These are phyloP conservation scores for Monascus ruber DNA, from an alignment of 2,329 filamentous ascomycete genomes.

Conservation along the genomic window DNA sequence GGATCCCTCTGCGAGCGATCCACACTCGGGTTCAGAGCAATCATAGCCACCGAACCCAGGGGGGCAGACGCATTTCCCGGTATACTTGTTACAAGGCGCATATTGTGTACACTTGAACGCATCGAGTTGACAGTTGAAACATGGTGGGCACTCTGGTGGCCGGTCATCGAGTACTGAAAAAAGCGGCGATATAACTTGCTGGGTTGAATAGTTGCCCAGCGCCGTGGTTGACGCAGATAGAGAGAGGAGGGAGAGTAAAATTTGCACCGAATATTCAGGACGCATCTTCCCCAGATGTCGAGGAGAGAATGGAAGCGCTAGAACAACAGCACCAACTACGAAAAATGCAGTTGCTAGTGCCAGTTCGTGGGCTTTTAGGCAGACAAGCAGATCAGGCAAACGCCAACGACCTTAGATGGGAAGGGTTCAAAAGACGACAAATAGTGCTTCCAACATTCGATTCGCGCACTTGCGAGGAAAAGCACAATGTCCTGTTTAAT, in stretches of 20 bases:
- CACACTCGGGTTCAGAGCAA: constrained; percentile 84
- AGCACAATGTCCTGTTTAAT: too few relatives aligned
- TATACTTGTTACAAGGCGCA: constrained; percentile 75
- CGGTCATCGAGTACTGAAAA: constrained; percentile 62
- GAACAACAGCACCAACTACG: too few relatives aligned
- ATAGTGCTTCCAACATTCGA: too few relatives aligned
- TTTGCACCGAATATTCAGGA: background rate
- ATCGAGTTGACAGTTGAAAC: constrained; percentile 96
- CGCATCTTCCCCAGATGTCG: too few relatives aligned
- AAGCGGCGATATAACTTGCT: constrained; percentile 52
- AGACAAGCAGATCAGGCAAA: too few relatives aligned
- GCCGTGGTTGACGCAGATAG: constrained; percentile 12
- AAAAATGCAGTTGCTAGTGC: too few relatives aligned
- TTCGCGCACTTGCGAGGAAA: too few relatives aligned
- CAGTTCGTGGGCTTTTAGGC: too few relatives aligned
- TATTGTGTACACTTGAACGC: constrained; percentile 88
- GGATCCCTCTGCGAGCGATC: constrained; percentile 68
- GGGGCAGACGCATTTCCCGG: constrained; percentile 86
- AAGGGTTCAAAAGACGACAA: too few relatives aligned
- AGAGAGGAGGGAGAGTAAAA: constrained; percentile 7
- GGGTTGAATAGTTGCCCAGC: constrained; percentile 45
- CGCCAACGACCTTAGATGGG: too few relatives aligned
- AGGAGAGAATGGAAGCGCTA: too few relatives aligned
- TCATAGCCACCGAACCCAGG: constrained; percentile 89
- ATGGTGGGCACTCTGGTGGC: constrained; percentile 43